Evolutionary conservation across 495 filamentous ascomycete genomes (phyloP), one percentile per base, ranked within the genome.

Genomic region (Bacidia rubella): DNA sequence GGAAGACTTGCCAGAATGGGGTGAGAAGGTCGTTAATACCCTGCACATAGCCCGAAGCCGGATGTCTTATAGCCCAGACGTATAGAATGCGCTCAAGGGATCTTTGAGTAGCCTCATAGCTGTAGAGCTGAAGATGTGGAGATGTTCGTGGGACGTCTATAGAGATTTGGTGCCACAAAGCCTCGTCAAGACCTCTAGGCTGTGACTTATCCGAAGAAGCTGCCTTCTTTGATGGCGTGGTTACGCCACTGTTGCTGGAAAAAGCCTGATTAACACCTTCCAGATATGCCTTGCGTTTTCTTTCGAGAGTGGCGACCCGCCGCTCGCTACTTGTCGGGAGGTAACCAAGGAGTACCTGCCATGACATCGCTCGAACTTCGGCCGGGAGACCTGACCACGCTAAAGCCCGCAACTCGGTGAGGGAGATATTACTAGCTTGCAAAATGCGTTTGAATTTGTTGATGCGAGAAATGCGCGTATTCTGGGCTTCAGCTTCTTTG

Each of bases 21-120:
- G 90, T 95, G 2, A 95, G 90, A 23, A 98, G 79, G 66, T 98
- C 92, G 64, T 97, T 98, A 65, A 98, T 98, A 46, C 92, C 92
- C 66, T 98, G 92, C 0, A 98, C 92, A 65, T 98, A 98, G 35
- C 92, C 92, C 63, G 87, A 94, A 3, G 92, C 92, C 9, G 92
- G 92, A 72, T 98, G 92, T 41, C 92, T 79, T 49, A 97, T 93
- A 2, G 92, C 92, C 92, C 92, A 98, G 10, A 98, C 80, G 65
- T 97, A 98, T 12, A 98, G 73, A 51, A 98, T 97, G 26, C 90
- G 78, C 64, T 97, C 92, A 22, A 98, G 67, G 7, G 87, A 95
- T 38, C 88, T 78, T 58, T 98, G 92, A 0, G 92, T 97, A 17
- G 90, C 89, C 66, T 97, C 93, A 64, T 94, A 98, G 52, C 86